Conservation (phyloP, 2,329 filamentous ascomycete species). For the Aspergillus novoparasiticus region DNA sequence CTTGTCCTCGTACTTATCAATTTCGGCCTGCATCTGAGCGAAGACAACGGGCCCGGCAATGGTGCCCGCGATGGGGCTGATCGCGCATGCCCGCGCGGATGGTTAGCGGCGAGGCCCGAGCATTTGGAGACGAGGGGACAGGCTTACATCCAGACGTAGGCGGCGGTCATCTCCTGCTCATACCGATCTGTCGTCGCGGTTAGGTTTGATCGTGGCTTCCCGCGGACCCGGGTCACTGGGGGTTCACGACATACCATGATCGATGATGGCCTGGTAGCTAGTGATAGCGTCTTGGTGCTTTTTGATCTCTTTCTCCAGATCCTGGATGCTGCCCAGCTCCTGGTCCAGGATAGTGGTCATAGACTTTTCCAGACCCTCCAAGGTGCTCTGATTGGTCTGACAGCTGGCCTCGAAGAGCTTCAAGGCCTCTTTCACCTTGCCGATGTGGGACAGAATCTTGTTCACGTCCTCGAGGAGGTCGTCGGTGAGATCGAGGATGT, state of each 20-base stretch:
- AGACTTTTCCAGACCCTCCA: slow-evolving; percentile 1
- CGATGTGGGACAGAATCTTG: not conserved
- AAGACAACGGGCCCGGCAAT: not conserved
- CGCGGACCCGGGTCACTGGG: too few relatives aligned
- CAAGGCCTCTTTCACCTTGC: not conserved
- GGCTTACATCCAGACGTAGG: slow-evolving; percentile 1
- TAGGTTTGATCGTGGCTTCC: too few relatives aligned
- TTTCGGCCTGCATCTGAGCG: not conserved
- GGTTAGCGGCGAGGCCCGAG: too few relatives aligned
- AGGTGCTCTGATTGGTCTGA: not conserved
- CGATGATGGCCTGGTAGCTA: too few relatives aligned
- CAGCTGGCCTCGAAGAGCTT: not conserved
- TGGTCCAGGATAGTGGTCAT: not conserved
- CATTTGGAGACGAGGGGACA: too few relatives aligned
- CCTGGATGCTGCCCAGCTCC: not conserved
- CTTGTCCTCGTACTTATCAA: not conserved
- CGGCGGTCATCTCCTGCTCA: not conserved
- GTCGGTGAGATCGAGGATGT: not conserved
- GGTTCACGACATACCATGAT: too few relatives aligned
- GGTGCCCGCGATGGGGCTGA: not conserved
- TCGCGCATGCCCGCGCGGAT: too few relatives aligned
- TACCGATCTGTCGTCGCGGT: not conserved
- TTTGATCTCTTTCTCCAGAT: not conserved
- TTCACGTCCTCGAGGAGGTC: not conserved
- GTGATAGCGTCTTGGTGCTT: too few relatives aligned